phyloP scores from a whole-genome alignment of 768 basidiomycete genomes.

The Mycena metata region DNA sequence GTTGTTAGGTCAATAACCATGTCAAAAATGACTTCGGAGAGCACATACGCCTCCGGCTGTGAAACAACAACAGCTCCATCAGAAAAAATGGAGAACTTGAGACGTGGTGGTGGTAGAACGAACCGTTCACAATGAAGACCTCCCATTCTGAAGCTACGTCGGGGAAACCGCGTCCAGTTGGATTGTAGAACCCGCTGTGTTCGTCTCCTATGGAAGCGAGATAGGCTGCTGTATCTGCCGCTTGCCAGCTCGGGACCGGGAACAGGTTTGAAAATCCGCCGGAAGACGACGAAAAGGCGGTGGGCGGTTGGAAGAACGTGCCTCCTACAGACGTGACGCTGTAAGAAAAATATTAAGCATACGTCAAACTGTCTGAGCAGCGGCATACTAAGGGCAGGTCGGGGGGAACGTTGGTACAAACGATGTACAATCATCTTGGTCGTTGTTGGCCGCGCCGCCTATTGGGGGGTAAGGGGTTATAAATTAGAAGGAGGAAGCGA shows the following conservation, averaged over 20 bases:
- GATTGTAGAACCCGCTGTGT: slow-evolving; percentile 16
- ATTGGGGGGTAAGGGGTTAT: not conserved
- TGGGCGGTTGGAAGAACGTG: slow-evolving; percentile 21
- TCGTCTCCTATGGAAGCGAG: not conserved
- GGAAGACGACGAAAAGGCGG: slow-evolving; percentile 20
- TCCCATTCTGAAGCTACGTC: slow-evolving; percentile 23
- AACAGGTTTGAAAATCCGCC: slow-evolving; percentile 23
- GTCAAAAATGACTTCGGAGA: slow-evolving; percentile 8
- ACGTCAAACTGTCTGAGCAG: not conserved
- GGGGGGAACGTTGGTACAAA: slow-evolving; percentile 24
- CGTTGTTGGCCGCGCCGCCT: slow-evolving; percentile 18
- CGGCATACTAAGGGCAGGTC: slow-evolving; percentile 18
- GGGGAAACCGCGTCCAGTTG: slow-evolving; percentile 13
- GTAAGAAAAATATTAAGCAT: not conserved
- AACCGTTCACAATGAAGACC: slow-evolving; percentile 21
- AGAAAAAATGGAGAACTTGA: slow-evolving; percentile 1
- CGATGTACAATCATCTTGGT: not conserved
- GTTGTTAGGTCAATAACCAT: slow-evolving; percentile 14
- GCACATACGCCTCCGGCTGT: slow-evolving; percentile 19
- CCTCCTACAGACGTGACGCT: slow-evolving; percentile 20
- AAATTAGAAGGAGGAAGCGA: not conserved
- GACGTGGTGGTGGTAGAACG: not conserved
- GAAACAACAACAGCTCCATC: not conserved
- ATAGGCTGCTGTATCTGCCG: slow-evolving; percentile 9
- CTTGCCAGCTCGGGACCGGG: slow-evolving; percentile 14